Evolutionary conservation across 2,329 filamentous ascomycete genomes (phyloP), one percentile per base, ranked within the genome.

Genomic region (Fusarium newnesense): DNA sequence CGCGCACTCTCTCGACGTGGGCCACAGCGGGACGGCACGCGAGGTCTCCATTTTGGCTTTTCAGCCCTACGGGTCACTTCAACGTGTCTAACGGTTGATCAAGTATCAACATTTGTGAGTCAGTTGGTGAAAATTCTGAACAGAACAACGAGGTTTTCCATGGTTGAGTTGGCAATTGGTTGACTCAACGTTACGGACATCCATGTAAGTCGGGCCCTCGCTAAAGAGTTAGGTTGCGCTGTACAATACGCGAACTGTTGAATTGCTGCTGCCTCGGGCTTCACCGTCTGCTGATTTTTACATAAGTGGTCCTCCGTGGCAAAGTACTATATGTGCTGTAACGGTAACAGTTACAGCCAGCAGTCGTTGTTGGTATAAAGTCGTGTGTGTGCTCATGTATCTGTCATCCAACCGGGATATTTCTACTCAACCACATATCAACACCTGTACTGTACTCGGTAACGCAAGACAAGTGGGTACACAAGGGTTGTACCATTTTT

Each of bases 41-140:
- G 40, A 56, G 42, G 64, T 39, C 42, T 30, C 39, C 42, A 49
- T 64, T 43, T 49, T 66, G 42, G 50, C 28, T 34, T 69, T 65
- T 69, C 59, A 69, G 66, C 66, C 66, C 59, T 69, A 69, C n/a
- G 47, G 56, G n/a, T 50, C n/a, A 44, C 32, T 64, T 63, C n/a
- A 42, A 57, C 50, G 49, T 43, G 43, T 58, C 26, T 19, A 37
- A 40, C 28, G 34, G 49, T 66, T 26, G 44, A 44, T 60, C 18
- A 37, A 39, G 18, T 34, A 36, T 18, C 21, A 26, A 18, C 9
- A 32, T 21, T 40, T 47, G 47, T 61, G 53, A 67, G 43, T 68
- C 64, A 69, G 43, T 39, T 30, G n/a, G 32, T 37, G 49, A 64
- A 63, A 36, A 62, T 18, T 68, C 30, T n/a, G 32, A 30, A 40